These are phyloP conservation scores for Nakataea oryzae DNA, from an alignment of 2,329 filamentous ascomycete species.

Conservation along the genomic window DNA sequence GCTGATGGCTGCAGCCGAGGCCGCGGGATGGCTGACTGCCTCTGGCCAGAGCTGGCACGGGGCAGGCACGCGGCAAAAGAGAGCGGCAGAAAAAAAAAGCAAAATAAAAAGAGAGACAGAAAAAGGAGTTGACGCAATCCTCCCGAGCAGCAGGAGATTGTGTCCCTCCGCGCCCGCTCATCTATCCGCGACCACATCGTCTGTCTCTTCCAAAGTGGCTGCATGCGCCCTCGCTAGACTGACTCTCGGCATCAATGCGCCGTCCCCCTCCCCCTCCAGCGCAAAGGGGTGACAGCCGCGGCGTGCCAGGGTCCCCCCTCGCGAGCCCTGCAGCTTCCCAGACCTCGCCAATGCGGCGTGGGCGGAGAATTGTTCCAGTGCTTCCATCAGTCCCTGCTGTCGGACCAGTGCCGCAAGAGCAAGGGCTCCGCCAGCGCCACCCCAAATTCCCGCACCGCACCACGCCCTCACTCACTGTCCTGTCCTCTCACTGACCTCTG, in stretches of 20 bases:
- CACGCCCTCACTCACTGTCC: no score
- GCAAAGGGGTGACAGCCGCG: not conserved
- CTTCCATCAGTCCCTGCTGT: not conserved
- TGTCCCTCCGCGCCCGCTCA: no score
- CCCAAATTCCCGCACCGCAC: not conserved
- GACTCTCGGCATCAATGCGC: constrained; percentile 1
- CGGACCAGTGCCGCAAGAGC: not conserved
- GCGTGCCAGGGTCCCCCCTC: not conserved
- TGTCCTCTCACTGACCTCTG: no score
- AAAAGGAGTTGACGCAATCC: not conserved
- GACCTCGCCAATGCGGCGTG: not conserved
- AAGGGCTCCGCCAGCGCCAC: not conserved
- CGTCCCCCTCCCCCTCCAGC: not conserved
- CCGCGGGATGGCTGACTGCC: no score
- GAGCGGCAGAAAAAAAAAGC: not conserved
- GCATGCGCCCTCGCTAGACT: not conserved
- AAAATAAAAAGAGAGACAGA: not conserved
- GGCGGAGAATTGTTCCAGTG: not conserved
- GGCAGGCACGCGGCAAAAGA: no score
- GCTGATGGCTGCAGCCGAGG: not conserved
- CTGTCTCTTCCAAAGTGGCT: not conserved
- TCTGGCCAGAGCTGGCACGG: no score
- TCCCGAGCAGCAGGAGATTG: no score
- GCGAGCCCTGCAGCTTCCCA: not conserved
- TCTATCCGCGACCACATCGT: not conserved